Percentiles rank a stretch among this genome's conserved stretches.
Conservation (phyloP, 345 rosid genomes). For the Eucalyptus polybractea region DNA sequence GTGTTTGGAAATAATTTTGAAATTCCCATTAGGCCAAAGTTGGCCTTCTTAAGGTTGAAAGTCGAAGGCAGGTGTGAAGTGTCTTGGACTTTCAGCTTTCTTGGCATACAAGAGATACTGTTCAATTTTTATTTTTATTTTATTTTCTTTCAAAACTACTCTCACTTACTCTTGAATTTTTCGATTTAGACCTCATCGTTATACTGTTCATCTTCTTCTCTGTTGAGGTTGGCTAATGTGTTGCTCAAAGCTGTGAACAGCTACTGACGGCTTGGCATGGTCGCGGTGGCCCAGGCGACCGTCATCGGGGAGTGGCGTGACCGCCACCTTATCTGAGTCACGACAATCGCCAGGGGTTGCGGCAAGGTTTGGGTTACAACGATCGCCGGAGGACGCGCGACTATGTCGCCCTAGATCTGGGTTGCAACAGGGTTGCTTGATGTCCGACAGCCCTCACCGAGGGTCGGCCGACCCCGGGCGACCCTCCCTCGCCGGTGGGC, state of each 20-base stretch:
- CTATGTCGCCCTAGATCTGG: rapidly evolving
- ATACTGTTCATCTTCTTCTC: too few species aligned
- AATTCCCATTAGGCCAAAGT: too few species aligned
- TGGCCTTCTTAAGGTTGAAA: too few species aligned
- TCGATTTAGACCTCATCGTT: rapidly evolving
- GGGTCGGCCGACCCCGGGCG: rapidly evolving
- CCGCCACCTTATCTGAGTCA: rapidly evolving
- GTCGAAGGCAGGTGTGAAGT: rapidly evolving
- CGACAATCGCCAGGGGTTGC: too few species aligned
- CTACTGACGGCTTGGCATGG: rapidly evolving
- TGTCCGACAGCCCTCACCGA: rapidly evolving
- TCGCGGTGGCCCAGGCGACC: rapidly evolving
- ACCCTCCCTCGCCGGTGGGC: too few species aligned
- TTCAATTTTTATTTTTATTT: too few species aligned
- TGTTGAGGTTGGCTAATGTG: rapidly evolving
- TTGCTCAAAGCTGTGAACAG: too few species aligned
- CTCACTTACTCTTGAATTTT: too few species aligned
- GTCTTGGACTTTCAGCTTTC: too few species aligned
- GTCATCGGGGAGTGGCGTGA: rapidly evolving
- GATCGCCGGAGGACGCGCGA: rapidly evolving
- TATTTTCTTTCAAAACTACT: too few species aligned
- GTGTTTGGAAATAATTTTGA: too few species aligned
- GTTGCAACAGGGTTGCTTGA: too few species aligned
- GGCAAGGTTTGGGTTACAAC: rapidly evolving
- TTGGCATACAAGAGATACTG: rapidly evolving